Evolutionary conservation across 768 basidiomycete genomes (phyloP), one percentile per base, ranked within the genome.

Genomic region (Suillus cothurnatus): DNA sequence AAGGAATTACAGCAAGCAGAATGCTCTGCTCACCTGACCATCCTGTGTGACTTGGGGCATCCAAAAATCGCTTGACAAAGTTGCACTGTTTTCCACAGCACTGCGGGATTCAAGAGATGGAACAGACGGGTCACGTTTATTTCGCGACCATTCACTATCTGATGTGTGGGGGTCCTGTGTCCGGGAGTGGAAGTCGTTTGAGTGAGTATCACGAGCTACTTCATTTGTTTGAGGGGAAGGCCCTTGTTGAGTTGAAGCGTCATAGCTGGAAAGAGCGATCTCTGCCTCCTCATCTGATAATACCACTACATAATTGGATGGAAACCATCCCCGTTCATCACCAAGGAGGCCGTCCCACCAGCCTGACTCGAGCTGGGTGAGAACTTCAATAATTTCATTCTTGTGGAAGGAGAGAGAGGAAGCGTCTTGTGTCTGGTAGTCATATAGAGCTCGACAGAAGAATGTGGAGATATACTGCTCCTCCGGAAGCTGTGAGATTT

Each of bases 301-400:
- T 53, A 86, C 74, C 56, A 82, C 79, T 53, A 97, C 95, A 80
- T 97, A 99, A 80, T 99, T 99, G 69, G 92, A 94, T 26, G 97
- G 97, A 78, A 99, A 97, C 94, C 94, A 97, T 64, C 97, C 97
- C 60, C 97, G 88, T 75, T 92, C 90, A 62, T 93, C 92, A 57
- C 89, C 87, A 26, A 97, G 83, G 65, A 97, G 81, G 6, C 97
- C 97, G 76, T 99, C 97, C 97, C 96, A 98, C 97, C 97, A 99
- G 19, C 97, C 97, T 6, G 93, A 93, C 43, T 93, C 92, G 62
- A 98, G 88, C 71, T 89, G 90, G 14, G 91, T 93, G 61, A 97
- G 84, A 66, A 99, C 94, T 76, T 98, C 94, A 69, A 99, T 97
- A 70, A 98, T 85, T 73, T 98, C 95, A 68, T 89, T 91, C 70